A percentile compares a stretch with the other conserved stretches of the same genome.
Evolutionary conservation across 1,284 basidiomycete species (phyloP).

Genomic region (Trametes sp.): DNA sequence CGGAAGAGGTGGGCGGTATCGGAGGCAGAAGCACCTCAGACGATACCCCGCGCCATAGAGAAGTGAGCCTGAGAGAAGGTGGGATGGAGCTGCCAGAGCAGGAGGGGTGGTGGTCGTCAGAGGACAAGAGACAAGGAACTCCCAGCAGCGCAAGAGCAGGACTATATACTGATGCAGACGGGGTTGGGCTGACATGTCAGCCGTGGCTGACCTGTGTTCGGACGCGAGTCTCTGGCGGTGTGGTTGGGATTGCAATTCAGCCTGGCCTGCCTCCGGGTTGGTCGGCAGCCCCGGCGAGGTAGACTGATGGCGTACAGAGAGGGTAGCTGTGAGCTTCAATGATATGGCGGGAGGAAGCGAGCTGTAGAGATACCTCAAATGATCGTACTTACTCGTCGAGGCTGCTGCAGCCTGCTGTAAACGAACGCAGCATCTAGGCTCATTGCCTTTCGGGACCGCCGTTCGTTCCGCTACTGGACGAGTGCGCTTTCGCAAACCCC

Average conservation of each 20-base stretch:
- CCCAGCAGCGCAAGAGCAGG: background rate
- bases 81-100: background rate
- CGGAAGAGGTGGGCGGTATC: background rate
- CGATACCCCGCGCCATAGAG: background rate
- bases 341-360: no score
- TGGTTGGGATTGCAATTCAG: background rate
- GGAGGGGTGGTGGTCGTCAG: background rate
- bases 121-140: background rate
- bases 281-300: no score
- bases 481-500: no score
- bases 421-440: no score
- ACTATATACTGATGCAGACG: background rate
- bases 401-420: no score
- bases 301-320: no score
- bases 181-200: background rate
- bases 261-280: background rate
- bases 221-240: background rate
- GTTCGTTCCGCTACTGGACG: no score
- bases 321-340: no score
- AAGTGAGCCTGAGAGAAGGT: background rate
- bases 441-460: no score
- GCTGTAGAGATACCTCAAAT: no score
- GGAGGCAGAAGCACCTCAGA: constrained; percentile 1
- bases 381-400: no score
- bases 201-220: background rate